These are phyloP conservation scores for Umbelopsis ramanniana DNA, from an alignment of 192 early-diverging fungal species.

Conservation along the genomic window DNA sequence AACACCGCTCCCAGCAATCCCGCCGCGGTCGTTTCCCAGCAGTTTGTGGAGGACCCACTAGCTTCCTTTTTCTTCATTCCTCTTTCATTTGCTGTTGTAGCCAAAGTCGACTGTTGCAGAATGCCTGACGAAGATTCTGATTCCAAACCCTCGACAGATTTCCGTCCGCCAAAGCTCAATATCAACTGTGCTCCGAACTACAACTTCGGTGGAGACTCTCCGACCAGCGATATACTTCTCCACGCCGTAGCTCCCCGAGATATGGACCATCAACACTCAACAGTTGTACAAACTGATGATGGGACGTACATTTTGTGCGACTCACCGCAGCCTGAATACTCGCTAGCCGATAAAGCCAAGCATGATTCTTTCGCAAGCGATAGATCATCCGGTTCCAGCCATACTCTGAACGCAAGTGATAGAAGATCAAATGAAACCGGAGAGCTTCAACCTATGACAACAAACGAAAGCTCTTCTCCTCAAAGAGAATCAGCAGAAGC, in stretches of 20 bases:
- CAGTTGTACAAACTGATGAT: not conserved
- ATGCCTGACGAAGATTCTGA: slow-evolving; percentile 13
- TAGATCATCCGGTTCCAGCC: not conserved
- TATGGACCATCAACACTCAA: not conserved
- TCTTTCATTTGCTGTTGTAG: not conserved
- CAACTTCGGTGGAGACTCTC: not conserved
- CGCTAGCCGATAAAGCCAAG: not conserved
- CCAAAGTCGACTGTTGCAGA: not conserved
- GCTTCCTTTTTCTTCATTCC: not conserved
- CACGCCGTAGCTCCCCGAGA: not conserved
- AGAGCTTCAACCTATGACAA: not conserved
- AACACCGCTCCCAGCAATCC: slow-evolving; percentile 6
- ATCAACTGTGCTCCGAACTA: not conserved
- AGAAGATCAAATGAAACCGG: too few species aligned
- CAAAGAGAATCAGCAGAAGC: not conserved
- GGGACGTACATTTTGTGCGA: slow-evolving; percentile 1
- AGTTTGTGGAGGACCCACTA: not conserved
- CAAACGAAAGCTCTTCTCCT: not conserved
- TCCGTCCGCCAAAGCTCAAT: not conserved
- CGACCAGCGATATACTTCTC: slow-evolving; percentile 9
- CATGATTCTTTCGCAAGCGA: not conserved
- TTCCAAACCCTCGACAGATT: not conserved
- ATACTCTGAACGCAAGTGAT: not conserved
- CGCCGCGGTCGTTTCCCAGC: slow-evolving; percentile 19
- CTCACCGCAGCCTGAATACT: slow-evolving; percentile 1